A percentile compares a stretch with the other conserved stretches of the same genome.
Evolutionary conservation across 2,329 filamentous ascomycete genomes (phyloP).

Genomic region (Colletotrichum liaoningense): DNA sequence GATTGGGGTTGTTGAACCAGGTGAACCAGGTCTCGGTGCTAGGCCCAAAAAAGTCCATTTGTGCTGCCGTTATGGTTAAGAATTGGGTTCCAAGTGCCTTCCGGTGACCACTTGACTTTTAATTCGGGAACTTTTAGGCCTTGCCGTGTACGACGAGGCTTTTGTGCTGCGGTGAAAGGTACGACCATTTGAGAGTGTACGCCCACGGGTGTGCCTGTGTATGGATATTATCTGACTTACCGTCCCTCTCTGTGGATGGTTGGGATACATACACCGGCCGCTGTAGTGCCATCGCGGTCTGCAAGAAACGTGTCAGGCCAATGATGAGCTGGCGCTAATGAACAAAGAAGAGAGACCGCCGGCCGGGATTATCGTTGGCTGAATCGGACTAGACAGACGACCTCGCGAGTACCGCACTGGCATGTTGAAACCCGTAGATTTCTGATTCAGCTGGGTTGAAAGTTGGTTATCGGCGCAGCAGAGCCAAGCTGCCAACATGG

Average conservation of each 20-base stretch:
- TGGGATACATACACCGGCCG: not conserved
- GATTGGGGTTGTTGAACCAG: not conserved
- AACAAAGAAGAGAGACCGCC: not conserved
- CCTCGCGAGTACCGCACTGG: constrained; percentile 6
- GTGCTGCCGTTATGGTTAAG: not conserved
- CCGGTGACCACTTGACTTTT: not conserved
- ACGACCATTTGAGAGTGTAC: not conserved
- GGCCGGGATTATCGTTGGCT: constrained; percentile 3
- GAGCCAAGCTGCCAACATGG: not conserved
- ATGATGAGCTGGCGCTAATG: not conserved
- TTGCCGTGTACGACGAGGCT: not conserved
- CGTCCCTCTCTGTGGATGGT: not conserved
- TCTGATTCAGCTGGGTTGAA: not conserved
- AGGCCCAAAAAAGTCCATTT: not conserved
- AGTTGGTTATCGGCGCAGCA: not conserved
- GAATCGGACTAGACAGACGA: not conserved
- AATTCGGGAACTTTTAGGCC: not conserved
- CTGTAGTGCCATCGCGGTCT: not conserved
- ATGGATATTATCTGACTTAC: not conserved
- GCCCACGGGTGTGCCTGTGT: constrained; percentile 4
- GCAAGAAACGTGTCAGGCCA: constrained; percentile 14
- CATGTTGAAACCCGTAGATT: not conserved
- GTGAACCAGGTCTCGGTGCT: not conserved
- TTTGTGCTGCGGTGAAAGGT: not conserved
- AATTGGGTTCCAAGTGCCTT: not conserved